Evolutionary conservation across 1,284 basidiomycete genomes (phyloP), one percentile per base, ranked within the genome.

Genomic region (Violaceomyces palustris): DNA sequence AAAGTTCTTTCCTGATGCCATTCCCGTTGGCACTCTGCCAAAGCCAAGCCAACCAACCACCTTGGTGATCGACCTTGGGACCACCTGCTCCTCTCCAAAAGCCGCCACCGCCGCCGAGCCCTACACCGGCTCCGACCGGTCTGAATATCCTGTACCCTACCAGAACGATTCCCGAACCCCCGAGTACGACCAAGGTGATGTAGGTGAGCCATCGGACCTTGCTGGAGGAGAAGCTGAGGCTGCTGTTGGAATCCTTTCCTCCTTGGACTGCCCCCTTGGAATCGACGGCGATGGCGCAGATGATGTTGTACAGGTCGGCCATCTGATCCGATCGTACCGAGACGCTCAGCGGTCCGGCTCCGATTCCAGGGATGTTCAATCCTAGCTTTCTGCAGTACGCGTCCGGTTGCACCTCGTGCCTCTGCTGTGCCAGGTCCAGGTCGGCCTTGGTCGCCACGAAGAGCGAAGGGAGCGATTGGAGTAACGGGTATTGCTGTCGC

Each of bases 381-480:
- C 69, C 70, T 0, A 73, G 55, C 43, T 71, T 69, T 42, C 64
- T 54, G 49, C 69, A 71, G 75, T 98, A 98, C 11, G 92, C 88
- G 71, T 97, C 93, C 29, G 93, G 93, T 74, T 98, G 93, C 12
- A 97, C 92, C 78, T 97, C 92, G 73, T 97, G 92, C 69, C 93
- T 80, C 46, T 69, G 62, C 45, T 67, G 61, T 14, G 93, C 93
- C 33, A 97, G 83, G 75, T 98, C 93, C 27, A 96, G 80, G 74
- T 98, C 93, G 7, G 90, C 91, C 77, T 98, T 98, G 25, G 93
- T 98, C 11, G 94, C 93, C n/a, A 98, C 90, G 72, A 97, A 97
- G 21, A 97, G 78, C 21, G 87, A 88, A 9, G 93, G 92, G 72
- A 94, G 87, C 72, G 89, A 85, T 73, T 96, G 89, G 14, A 73